Evolutionary conservation across 768 basidiomycete species (phyloP), one percentile per base, ranked within the genome.

Genomic region (Auricularia sp.): DNA sequence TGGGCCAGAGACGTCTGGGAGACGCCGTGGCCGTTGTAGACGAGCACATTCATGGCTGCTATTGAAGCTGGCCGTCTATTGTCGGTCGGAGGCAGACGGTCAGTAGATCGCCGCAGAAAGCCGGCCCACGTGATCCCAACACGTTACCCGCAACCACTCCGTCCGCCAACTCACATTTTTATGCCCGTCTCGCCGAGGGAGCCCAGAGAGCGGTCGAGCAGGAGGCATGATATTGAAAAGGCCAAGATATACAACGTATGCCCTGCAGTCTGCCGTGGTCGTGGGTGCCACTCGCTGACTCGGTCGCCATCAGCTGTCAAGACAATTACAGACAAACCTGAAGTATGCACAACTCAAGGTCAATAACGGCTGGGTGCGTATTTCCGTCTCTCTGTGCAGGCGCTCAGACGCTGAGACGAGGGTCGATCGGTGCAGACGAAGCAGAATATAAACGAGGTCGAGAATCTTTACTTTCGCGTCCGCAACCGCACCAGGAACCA

Each of bases 291-390:
- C 47, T 16, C 18, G 47, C 47, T 51, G 47, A 51, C 39, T 42
- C 12, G 39, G 8, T 7, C 39, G 8, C 39, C 39, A 42, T 42
- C 39, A 90, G 89, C 79, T 90, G 34, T 85, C 85, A 3, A 80
- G 86, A 66, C 87, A 90, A 67, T 78, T 91, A 29, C 86, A 87
- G 70, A 79, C 88, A 74, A 82, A 89, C 33, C 77, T 91, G 18
- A 88, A 87, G 70, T 91, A 90, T 69, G 89, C 89, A 14, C 80
- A 82, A 71, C 77, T 91, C 65, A 91, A 91, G 71, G 88, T 91
- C 61, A 88, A 91, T 67, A 81, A 89, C 71, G 88, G 89, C 54
- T 91, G 89, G 89, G 88, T 89, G 72, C 51, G 84, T 77, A 47
- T 12, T 61, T 58, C 60, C 35, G 33, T 64, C 36, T 53, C 44